Conservation (phyloP, 495 filamentous ascomycete species). For the Penicillium robsamsonii region DNA sequence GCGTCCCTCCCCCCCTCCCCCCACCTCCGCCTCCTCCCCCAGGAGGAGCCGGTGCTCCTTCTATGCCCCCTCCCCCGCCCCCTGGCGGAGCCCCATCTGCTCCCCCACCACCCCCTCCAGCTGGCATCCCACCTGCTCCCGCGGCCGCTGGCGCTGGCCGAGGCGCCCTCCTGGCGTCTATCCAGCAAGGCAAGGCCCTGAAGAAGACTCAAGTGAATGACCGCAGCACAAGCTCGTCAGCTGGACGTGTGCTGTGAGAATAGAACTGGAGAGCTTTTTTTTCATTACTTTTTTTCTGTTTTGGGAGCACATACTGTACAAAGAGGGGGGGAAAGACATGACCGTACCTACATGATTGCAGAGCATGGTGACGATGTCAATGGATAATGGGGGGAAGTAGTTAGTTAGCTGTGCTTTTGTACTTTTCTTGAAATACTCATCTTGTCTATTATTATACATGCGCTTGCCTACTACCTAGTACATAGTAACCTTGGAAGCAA, state of each 20-base stretch:
- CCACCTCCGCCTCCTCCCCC: slow-evolving; percentile 36
- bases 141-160: slow-evolving; percentile 46
- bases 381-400: slow-evolving; percentile 5
- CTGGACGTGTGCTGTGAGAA: slow-evolving; percentile 65
- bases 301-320: slow-evolving; percentile 25
- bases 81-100: slow-evolving; percentile 28
- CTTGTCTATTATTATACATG: slow-evolving; percentile 6
- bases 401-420: slow-evolving; percentile 11
- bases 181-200: slow-evolving; percentile 72
- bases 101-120: slow-evolving; percentile 41
- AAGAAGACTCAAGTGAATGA: slow-evolving; percentile 86
- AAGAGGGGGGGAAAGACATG: slow-evolving; percentile 4
- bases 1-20: slow-evolving; percentile 41
- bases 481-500: not conserved
- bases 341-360: not conserved
- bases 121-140: slow-evolving; percentile 34
- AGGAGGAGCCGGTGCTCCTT: slow-evolving; percentile 25
- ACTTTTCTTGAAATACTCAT: slow-evolving; percentile 16
- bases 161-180: slow-evolving; percentile 71
- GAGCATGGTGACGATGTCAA: slow-evolving; percentile 1
- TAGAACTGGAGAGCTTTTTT: not conserved
- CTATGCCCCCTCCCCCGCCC: slow-evolving; percentile 30
- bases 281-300: not conserved
- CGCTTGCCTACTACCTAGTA: no score
- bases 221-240: slow-evolving; percentile 64